Percentiles rank a stretch among this genome's conserved stretches.
These are phyloP conservation scores for Blastobotrys capitulatus DNA, from an alignment of 1,139 yeast genomes.

Conservation along the genomic window DNA sequence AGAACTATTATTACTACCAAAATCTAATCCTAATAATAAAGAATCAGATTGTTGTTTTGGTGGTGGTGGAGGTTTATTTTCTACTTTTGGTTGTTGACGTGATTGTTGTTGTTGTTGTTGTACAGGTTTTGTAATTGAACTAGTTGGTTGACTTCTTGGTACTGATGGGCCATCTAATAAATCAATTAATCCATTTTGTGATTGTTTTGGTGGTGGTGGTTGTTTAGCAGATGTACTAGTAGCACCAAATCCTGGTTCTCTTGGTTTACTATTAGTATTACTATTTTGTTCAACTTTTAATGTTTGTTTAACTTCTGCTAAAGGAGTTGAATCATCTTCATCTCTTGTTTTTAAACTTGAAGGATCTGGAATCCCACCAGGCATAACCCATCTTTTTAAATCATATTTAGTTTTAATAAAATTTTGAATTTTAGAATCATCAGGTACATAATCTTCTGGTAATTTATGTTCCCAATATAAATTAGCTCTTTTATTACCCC, in stretches of 20 bases:
- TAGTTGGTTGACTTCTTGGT: slow-evolving; percentile 12
- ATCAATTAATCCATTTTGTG: background rate
- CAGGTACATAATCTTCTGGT: slow-evolving; percentile 68
- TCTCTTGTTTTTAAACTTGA: slow-evolving; percentile 32
- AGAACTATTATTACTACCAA: slow-evolving; percentile 19
- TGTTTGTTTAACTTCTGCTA: slow-evolving; percentile 25
- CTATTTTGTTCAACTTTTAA: slow-evolving; percentile 9
- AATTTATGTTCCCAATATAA: slow-evolving; percentile 73
- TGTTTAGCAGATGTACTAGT: background rate
- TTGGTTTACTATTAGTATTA: slow-evolving; percentile 6
- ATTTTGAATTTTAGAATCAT: slow-evolving; percentile 79
- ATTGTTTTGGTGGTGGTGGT: background rate
- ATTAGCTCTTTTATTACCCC: slow-evolving; percentile 85
- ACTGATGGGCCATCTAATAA: slow-evolving; percentile 11
- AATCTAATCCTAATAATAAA: slow-evolving; percentile 33
- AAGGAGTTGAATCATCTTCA: slow-evolving; percentile 22
- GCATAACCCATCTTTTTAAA: slow-evolving; percentile 72
- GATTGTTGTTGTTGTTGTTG: background rate
- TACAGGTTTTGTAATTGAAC: slow-evolving; percentile 13
- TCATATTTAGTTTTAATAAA: slow-evolving; percentile 91
- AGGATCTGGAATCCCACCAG: slow-evolving; percentile 55
- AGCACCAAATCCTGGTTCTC: background rate
- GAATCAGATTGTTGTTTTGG: slow-evolving; percentile 15
- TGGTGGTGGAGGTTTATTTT: slow-evolving; percentile 15
- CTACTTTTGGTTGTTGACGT: background rate